Conservation (phyloP, 306 rosid genomes). For the Elaeagnus macrophylla region DNA sequence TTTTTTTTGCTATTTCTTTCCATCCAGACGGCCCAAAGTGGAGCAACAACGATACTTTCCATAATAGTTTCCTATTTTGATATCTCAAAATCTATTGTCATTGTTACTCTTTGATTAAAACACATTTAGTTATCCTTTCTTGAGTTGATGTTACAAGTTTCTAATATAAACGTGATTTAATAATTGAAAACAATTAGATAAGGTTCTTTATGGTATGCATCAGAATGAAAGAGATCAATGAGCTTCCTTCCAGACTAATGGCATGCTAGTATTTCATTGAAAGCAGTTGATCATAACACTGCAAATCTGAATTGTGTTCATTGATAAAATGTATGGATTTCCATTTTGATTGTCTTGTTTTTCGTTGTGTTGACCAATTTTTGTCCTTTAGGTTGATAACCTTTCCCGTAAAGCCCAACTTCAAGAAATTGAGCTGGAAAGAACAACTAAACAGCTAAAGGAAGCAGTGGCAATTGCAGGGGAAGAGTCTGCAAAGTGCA, state of each 20-base stretch:
- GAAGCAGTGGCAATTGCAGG: constrained; percentile 85
- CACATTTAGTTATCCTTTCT: no score
- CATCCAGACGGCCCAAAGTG: no score
- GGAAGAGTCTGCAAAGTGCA: constrained; percentile 85
- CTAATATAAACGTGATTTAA: no score
- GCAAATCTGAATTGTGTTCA: neutral
- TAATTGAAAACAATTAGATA: neutral
- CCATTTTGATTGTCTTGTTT: neutral
- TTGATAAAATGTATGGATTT: neutral
- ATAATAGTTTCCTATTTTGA: no score
- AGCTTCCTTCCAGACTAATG: neutral
- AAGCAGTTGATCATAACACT: neutral
- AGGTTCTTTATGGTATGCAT: neutral
- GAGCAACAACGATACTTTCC: no score
- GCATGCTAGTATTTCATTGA: neutral
- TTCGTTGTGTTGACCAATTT: constrained; percentile 13
- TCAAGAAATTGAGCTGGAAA: constrained; percentile 87
- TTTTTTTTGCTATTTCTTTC: no score
- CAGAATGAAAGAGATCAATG: neutral
- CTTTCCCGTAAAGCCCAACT: constrained; percentile 78
- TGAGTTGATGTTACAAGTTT: no score
- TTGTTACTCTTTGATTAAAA: no score
- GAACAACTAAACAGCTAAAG: constrained; percentile 83
- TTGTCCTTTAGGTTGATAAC: constrained; percentile 62
- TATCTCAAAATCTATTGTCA: no score